These are phyloP conservation scores for Citropsis articulata DNA, from an alignment of 345 rosid genomes.

Conservation along the genomic window DNA sequence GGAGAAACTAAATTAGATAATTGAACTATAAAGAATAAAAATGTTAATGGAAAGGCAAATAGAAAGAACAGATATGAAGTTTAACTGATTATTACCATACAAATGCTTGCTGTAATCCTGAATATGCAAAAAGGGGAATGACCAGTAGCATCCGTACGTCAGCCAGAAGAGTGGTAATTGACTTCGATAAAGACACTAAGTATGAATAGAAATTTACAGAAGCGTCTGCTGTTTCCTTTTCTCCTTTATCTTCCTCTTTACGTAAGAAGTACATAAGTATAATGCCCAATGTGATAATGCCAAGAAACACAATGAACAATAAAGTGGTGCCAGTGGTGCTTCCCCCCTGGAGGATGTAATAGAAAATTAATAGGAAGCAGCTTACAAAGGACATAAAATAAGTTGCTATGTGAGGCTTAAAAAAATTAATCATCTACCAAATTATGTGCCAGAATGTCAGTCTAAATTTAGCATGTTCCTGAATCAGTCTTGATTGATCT, in stretches of 20 bases:
- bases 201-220: slow-evolving; percentile 49
- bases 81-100: slow-evolving; percentile 55
- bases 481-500: background rate
- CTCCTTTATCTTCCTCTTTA: slow-evolving; percentile 55
- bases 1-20: background rate
- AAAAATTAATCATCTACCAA: background rate
- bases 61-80: background rate
- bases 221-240: slow-evolving; percentile 40
- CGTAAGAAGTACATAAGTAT: slow-evolving; percentile 75
- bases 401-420: background rate
- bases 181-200: slow-evolving; percentile 46
- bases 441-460: background rate
- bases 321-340: slow-evolving; percentile 62
- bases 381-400: background rate
- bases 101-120: slow-evolving; percentile 95
- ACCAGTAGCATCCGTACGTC: slow-evolving; percentile 72
- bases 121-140: slow-evolving; percentile 83
- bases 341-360: slow-evolving; percentile 58
- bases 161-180: slow-evolving; percentile 64
- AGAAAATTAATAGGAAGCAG: slow-evolving; percentile 6
- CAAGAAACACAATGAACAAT: slow-evolving; percentile 71
- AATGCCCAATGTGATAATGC: slow-evolving; percentile 70
- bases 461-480: background rate
- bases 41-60: slow-evolving; percentile 4
- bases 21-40: background rate